Percentiles rank a stretch among this genome's conserved stretches.
Conservation (phyloP, 345 rosid species). For the Gynandropsis gynandra region DNA sequence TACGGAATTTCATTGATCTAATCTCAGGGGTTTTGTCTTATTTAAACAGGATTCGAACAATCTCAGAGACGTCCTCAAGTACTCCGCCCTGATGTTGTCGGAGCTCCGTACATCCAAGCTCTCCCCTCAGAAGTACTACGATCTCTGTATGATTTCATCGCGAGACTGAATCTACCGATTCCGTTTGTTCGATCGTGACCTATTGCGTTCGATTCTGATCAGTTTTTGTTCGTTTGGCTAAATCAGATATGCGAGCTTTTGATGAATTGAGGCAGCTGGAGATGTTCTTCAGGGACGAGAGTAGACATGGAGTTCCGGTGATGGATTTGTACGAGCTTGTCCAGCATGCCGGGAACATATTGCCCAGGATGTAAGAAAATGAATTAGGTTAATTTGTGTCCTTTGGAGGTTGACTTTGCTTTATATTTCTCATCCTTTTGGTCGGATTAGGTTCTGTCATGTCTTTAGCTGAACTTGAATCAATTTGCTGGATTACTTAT, state of each 20-base stretch:
- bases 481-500: too few relatives aligned
- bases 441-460: too few relatives aligned
- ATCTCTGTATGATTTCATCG: conserved; percentile 47
- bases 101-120: conserved; percentile 92
- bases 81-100: conserved; percentile 83
- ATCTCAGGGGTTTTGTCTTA: too few relatives aligned
- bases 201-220: conserved; percentile 8
- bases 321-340: conserved; percentile 85
- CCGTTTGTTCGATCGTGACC: conserved; percentile 12
- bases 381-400: not conserved
- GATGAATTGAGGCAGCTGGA: conserved; percentile 81
- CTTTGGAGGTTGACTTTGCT: too few relatives aligned
- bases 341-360: conserved; percentile 90
- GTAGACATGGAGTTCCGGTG: conserved; percentile 65
- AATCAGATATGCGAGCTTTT: conserved; percentile 68
- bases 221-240: conserved; percentile 1
- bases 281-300: conserved; percentile 77
- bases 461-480: too few relatives aligned
- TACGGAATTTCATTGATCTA: too few relatives aligned
- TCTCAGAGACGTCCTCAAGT: conserved; percentile 83
- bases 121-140: conserved; percentile 86
- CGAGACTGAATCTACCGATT: conserved; percentile 19
- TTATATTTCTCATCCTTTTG: too few relatives aligned
- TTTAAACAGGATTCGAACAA: conserved; percentile 60
- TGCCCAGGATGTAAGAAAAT: conserved; percentile 70